Evolutionary conservation across 139 green algal species (phyloP), one percentile per base, ranked within the genome.

Genomic region (Asterochloris erici): DNA sequence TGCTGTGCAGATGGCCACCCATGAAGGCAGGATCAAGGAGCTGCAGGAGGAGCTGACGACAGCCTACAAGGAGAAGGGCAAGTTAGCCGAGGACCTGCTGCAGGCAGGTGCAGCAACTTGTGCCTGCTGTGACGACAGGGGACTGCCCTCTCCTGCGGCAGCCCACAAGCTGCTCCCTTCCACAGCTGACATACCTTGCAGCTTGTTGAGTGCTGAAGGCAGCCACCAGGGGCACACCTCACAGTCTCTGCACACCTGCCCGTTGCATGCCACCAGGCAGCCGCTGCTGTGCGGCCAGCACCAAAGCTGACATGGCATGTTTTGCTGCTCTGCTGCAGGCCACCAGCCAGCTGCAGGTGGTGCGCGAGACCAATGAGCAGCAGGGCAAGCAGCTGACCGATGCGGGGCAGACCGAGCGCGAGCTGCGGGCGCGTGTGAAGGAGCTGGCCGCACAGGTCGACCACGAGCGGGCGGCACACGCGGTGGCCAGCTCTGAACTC

Each of bases 41-140:
- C 70, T 92, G 38, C 71, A 86, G 26, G 79, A 88, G 69, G 88
- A 93, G 29, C 78, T 92, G 38, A 83, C 85, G 0, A 80, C 80
- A 47, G 79, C 84, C 0, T 89, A 90, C 84, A 90, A 89, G 69
- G 86, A 90, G 17, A 90, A 89, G 75, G 82, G 79, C 11, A 38
- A 75, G 63, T 68, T 89, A 16, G 83, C 82, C 11, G 89, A 95
- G 79, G 82, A 87, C 11, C 82, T 85, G 15, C 78, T 89, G 61
- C 83, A 89, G 81, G 85, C 83, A 10, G 11, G 76, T 2, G 86
- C 81, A 16, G 38, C 38, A 54, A 54, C 2, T 54, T 10, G 4
- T 54, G 38, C 6, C 38, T 54, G 38, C 38, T 54, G 38, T 54
- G 38, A 54, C 38, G 38, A 54, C 6, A 6, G 4, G 38, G 6